These are phyloP conservation scores for Mrakiaceae sp. DNA, from an alignment of 1,284 basidiomycete genomes.

Conservation along the genomic window DNA sequence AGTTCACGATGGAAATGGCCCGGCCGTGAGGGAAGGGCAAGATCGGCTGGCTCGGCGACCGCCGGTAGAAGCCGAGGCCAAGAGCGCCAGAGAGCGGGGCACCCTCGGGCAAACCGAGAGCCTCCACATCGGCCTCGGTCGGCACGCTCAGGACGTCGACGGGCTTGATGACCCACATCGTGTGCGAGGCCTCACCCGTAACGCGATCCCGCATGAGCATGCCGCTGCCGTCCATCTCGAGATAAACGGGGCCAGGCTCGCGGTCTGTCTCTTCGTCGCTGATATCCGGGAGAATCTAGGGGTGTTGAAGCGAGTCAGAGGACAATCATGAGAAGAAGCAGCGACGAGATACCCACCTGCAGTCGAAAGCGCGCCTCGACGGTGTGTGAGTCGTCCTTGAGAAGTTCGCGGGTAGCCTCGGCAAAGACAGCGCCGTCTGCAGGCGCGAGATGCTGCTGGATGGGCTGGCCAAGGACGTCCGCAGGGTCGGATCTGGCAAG, in stretches of 20 bases:
- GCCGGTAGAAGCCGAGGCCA: constrained; percentile 9
- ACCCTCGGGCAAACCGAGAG: constrained; percentile 12
- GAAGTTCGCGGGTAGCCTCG: constrained; percentile 72
- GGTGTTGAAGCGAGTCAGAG: not conserved
- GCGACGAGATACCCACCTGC: constrained; percentile 30
- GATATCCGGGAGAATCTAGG: constrained; percentile 25
- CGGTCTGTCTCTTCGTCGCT: constrained; percentile 29
- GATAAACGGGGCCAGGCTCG: constrained; percentile 47
- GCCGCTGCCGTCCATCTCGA: constrained; percentile 92
- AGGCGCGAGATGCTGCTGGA: constrained; percentile 70
- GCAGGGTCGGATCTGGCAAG: constrained; percentile 64
- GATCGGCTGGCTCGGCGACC: constrained; percentile 23
- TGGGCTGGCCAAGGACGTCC: constrained; percentile 62
- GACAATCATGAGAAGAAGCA: not conserved
- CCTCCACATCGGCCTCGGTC: constrained; percentile 40
- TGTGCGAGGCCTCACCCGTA: constrained; percentile 76
- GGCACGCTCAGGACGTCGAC: constrained; percentile 50
- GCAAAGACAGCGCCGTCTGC: constrained; percentile 78
- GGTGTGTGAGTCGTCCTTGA: constrained; percentile 81
- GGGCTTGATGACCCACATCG: constrained; percentile 98
- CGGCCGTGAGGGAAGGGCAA: constrained; percentile 56
- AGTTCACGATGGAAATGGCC: constrained; percentile 69
- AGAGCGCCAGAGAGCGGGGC: not conserved
- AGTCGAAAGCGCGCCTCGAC: constrained; percentile 85
- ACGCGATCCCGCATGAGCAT: constrained; percentile 96